These are phyloP conservation scores for Penicillium frequentans DNA, from an alignment of 2,329 filamentous ascomycete genomes.

Conservation along the genomic window DNA sequence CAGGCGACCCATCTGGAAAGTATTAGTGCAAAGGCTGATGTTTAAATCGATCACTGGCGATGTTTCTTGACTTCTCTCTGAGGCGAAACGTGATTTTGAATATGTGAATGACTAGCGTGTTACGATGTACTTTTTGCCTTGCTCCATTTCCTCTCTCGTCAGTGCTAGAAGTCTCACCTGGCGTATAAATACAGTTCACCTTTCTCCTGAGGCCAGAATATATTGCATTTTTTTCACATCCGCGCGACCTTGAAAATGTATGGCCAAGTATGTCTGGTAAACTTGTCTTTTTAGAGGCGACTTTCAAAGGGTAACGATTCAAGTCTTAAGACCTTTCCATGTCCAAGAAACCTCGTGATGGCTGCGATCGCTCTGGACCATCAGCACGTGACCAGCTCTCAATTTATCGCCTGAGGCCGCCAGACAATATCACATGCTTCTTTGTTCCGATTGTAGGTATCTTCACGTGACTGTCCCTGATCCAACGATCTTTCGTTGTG, in stretches of 20 bases:
- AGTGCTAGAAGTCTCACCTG: neutral
- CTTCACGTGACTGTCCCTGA: constrained; percentile 1
- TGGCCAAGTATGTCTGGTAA: no score
- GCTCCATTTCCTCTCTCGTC: neutral
- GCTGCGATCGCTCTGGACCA: no score
- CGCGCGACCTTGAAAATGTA: no score
- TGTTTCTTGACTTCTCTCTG: neutral
- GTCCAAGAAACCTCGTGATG: no score
- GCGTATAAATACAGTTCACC: neutral
- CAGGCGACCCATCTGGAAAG: constrained; percentile 27
- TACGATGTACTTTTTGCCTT: neutral
- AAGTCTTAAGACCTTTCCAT: no score
- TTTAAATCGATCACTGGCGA: neutral
- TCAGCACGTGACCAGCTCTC: no score
- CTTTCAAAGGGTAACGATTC: no score
- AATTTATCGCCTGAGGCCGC: no score
- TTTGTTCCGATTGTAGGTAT: neutral
- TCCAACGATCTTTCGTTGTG: neutral
- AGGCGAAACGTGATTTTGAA: neutral
- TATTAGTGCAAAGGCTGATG: constrained; percentile 14
- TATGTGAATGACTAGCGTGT: neutral
- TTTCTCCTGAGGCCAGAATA: neutral
- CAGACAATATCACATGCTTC: neutral
- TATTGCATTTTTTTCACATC: neutral
- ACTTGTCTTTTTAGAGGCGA: no score